These are phyloP conservation scores for Linum tenue DNA, from an alignment of 345 rosid genomes.

Conservation along the genomic window DNA sequence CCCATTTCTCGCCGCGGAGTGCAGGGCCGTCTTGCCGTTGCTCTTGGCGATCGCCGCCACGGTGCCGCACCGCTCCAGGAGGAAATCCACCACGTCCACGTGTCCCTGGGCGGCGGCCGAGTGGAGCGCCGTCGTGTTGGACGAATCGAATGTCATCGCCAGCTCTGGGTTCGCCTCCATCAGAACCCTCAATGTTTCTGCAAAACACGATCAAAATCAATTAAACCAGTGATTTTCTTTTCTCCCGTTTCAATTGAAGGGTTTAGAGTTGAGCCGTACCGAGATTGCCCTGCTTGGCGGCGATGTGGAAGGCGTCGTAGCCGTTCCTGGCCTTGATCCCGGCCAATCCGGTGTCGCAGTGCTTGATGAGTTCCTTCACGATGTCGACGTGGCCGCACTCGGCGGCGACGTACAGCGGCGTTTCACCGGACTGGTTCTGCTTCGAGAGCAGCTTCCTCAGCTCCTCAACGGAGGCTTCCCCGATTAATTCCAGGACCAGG, in stretches of 20 bases:
- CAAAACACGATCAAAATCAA: neutral
- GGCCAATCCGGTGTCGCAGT: constrained; percentile 49
- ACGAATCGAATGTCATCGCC: constrained; percentile 59
- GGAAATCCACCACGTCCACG: constrained; percentile 48
- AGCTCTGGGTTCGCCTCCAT: constrained; percentile 59
- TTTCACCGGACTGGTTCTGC: constrained; percentile 80
- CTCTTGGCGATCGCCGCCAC: constrained; percentile 51
- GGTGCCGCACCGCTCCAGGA: constrained; percentile 51
- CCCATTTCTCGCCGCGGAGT: constrained; percentile 83
- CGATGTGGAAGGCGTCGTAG: constrained; percentile 79
- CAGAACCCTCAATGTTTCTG: constrained; percentile 57
- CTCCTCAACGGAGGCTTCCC: constrained; percentile 18
- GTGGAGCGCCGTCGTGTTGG: constrained; percentile 70
- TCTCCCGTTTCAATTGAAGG: neutral
- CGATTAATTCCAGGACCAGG: constrained; percentile 36
- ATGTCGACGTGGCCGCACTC: constrained; percentile 55
- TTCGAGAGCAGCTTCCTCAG: constrained; percentile 44
- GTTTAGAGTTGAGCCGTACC: constrained; percentile 29
- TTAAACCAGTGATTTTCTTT: neutral
- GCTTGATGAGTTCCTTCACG: constrained; percentile 54
- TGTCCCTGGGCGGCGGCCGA: constrained; percentile 87
- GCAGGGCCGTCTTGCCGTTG: constrained; percentile 76
- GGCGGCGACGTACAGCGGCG: constrained; percentile 74
- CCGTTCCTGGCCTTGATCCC: constrained; percentile 65
- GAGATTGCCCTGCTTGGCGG: constrained; percentile 75